phyloP scores from a whole-genome alignment of 768 basidiomycete genomes.

The Phlegmacium glaucopus region DNA sequence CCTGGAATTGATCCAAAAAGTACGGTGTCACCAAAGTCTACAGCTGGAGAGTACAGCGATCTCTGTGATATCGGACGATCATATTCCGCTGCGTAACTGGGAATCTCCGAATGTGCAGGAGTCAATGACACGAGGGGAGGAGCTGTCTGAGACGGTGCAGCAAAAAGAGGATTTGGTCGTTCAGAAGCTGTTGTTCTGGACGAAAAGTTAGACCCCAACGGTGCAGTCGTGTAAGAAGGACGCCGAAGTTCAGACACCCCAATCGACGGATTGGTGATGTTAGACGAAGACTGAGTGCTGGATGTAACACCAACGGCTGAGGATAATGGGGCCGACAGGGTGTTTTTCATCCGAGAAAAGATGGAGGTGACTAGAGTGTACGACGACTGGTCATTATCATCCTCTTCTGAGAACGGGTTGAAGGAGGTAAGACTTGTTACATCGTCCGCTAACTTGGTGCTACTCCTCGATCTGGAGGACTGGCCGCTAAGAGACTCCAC shows the following conservation, averaged over 20 bases:
- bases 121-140: conserved; percentile 85
- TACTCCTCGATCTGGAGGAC: conserved; percentile 61
- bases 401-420: conserved; percentile 92
- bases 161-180: conserved; percentile 54
- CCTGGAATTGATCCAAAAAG: conserved; percentile 81
- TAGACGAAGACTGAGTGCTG: conserved; percentile 25
- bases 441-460: conserved; percentile 57
- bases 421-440: conserved; percentile 77
- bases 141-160: conserved; percentile 55
- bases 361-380: conserved; percentile 81
- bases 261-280: conserved; percentile 25
- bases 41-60: conserved; percentile 46
- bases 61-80: conserved; percentile 56
- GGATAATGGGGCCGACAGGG: conserved; percentile 64
- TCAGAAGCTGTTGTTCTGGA: conserved; percentile 48
- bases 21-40: conserved; percentile 53
- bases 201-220: conserved; percentile 44
- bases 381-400: conserved; percentile 85
- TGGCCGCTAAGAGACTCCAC: conserved; percentile 35
- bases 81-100: conserved; percentile 63
- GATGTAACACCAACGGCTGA: conserved; percentile 45
- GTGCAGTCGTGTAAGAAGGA: conserved; percentile 47
- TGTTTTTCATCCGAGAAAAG: conserved; percentile 78
- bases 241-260: conserved; percentile 50
- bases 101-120: conserved; percentile 77